phyloP scores from a whole-genome alignment of 2,329 filamentous ascomycete genomes.

The Thielaviopsis punctulata region DNA sequence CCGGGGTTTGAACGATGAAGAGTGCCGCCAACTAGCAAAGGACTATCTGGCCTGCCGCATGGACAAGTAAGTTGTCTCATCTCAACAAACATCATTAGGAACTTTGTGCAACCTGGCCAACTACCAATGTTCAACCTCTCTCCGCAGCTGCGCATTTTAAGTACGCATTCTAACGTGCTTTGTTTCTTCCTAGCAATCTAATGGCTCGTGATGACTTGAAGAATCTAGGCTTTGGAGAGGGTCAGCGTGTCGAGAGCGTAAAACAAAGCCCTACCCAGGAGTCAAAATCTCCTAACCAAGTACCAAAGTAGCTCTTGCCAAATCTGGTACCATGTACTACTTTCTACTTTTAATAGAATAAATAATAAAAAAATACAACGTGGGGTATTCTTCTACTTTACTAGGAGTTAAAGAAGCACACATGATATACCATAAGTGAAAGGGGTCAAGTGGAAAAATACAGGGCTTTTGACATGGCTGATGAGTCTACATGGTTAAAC shows the following conservation, averaged over 20 bases:
- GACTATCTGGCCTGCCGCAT: constrained; percentile 81
- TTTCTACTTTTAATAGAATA: no score
- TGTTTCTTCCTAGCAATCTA: constrained; percentile 48
- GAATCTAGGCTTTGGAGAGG: constrained; percentile 58
- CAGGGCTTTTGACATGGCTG: background rate
- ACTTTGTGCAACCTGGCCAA: background rate
- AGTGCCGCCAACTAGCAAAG: constrained; percentile 75
- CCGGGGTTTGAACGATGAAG: constrained; percentile 68
- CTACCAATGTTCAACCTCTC: background rate
- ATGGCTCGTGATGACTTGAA: constrained; percentile 94
- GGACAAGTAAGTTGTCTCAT: constrained; percentile 51
- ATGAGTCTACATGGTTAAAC: no score
- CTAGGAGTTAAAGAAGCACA: background rate
- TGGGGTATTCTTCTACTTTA: background rate
- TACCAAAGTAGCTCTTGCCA: background rate
- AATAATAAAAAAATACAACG: no score
- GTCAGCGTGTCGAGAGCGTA: background rate
- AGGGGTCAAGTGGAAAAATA: background rate
- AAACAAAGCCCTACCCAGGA: background rate
- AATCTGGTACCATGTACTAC: no score
- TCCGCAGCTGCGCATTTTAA: background rate
- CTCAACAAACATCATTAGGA: background rate
- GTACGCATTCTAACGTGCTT: background rate
- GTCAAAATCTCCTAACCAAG: background rate
- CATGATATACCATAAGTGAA: background rate